phyloP scores from a whole-genome alignment of 2,329 filamentous ascomycete genomes.

The Scedosporium minutisporum region DNA sequence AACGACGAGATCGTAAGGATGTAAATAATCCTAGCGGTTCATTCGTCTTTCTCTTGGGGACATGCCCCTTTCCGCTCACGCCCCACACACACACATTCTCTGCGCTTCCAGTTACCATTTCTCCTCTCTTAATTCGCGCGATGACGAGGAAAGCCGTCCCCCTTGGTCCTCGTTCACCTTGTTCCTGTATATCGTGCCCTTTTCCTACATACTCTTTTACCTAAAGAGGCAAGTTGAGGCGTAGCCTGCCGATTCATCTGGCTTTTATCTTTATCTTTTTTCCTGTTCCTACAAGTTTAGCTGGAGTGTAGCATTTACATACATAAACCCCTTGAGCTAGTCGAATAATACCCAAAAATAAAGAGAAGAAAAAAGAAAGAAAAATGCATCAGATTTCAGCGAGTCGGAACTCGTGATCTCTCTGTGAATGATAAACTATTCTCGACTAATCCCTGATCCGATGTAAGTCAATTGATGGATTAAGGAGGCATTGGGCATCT shows the following conservation, averaged over 20 bases:
- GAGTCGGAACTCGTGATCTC: neutral
- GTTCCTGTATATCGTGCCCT: neutral
- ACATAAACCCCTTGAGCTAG: neutral
- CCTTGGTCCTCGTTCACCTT: neutral
- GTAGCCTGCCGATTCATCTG: neutral
- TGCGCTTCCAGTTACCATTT: neutral
- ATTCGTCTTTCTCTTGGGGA: neutral
- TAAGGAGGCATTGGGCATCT: neutral
- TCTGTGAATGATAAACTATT: too few relatives aligned
- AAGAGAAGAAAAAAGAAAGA: neutral
- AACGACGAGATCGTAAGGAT: constrained; percentile 81
- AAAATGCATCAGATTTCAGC: neutral
- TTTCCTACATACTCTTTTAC: neutral
- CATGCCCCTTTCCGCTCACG: neutral
- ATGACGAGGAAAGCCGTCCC: neutral
- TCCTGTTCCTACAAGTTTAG: neutral
- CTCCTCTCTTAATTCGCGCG: neutral
- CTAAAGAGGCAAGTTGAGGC: neutral
- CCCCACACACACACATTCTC: neutral
- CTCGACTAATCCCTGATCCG: neutral
- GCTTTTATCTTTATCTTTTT: neutral
- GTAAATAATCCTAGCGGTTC: constrained; percentile 23
- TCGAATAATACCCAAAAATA: constrained; percentile 4
- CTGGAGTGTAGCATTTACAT: neutral
- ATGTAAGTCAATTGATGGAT: neutral